These are phyloP conservation scores for Emergomyces pasteurianus DNA, from an alignment of 2,329 filamentous ascomycete genomes.

Conservation along the genomic window DNA sequence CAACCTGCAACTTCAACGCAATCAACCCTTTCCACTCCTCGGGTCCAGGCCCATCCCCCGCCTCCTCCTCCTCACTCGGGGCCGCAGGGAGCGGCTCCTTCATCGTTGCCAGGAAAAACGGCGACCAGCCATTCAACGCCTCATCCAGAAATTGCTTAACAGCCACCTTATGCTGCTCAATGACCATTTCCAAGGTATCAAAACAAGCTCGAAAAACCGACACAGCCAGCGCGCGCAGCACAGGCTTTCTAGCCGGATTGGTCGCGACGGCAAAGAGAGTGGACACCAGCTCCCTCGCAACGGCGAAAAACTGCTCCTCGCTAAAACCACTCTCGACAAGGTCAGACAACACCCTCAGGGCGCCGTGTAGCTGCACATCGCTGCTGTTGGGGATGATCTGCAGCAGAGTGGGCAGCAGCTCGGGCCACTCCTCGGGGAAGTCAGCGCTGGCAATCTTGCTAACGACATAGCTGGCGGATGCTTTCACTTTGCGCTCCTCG, in stretches of 20 bases:
- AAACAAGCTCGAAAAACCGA: conserved; percentile 86
- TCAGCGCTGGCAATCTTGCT: conserved; percentile 90
- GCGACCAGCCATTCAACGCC: conserved; percentile 70
- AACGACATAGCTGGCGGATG: conserved; percentile 75
- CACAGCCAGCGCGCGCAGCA: conserved; percentile 71
- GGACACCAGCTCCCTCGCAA: conserved; percentile 74
- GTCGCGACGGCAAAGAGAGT: conserved; percentile 72
- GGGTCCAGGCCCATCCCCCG: conserved; percentile 42
- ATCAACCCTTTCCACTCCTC: conserved; percentile 70
- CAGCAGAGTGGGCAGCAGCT: conserved; percentile 68
- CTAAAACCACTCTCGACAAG: conserved; percentile 87
- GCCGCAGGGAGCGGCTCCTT: conserved; percentile 58
- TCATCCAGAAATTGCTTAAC: conserved; percentile 86
- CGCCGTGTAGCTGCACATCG: conserved; percentile 75
- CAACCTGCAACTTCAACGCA: conserved; percentile 82
- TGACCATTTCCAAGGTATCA: conserved; percentile 90
- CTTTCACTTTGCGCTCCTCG: conserved; percentile 73
- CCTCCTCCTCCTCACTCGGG: conserved; percentile 46
- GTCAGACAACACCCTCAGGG: conserved; percentile 75
- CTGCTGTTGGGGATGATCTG: conserved; percentile 62
- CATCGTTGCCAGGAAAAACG: conserved; percentile 72
- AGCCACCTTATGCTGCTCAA: conserved; percentile 78
- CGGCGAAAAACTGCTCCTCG: conserved; percentile 87
- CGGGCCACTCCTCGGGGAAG: conserved; percentile 93
- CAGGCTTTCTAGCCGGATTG: conserved; percentile 60